Conservation (phyloP, 805 yeast genomes). For the Ogataea thermomethanolica region DNA sequence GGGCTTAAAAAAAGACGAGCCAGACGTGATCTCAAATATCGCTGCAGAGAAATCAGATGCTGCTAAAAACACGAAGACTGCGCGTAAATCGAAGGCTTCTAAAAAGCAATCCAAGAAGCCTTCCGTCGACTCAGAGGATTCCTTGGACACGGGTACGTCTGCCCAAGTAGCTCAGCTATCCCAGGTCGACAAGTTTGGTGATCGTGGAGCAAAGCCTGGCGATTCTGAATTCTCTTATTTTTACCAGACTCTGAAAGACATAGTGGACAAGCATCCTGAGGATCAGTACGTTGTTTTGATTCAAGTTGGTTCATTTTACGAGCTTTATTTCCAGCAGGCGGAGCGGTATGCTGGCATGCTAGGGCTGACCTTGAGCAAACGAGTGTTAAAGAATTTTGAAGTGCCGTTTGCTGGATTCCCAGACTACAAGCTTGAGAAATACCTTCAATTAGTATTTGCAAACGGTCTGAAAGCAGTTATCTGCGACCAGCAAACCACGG, state of each 20-base stretch:
- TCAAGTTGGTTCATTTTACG: conserved; percentile 86
- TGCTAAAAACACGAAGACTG: not conserved
- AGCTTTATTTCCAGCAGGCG: conserved; percentile 88
- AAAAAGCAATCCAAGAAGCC: too few species aligned
- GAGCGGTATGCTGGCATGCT: conserved; percentile 63
- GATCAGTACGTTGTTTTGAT: conserved; percentile 54
- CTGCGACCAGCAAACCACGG: conserved; percentile 57
- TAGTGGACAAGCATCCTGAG: conserved; percentile 26
- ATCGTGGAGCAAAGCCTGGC: conserved; percentile 17
- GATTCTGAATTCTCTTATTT: conserved; percentile 28
- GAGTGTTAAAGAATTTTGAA: conserved; percentile 41
- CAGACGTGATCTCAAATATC: too few species aligned
- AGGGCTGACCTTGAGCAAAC: conserved; percentile 66
- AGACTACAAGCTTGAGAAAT: conserved; percentile 60
- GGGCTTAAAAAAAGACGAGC: not conserved
- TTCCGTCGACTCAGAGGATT: too few species aligned
- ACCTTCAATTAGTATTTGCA: conserved; percentile 68
- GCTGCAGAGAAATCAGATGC: too few species aligned
- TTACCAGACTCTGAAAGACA: conserved; percentile 30
- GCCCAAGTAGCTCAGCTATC: too few species aligned
- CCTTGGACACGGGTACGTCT: too few species aligned
- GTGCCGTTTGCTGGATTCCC: conserved; percentile 95
- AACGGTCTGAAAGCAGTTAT: conserved; percentile 72
- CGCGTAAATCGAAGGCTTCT: too few species aligned
- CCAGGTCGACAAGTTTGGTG: conserved; percentile 13